Evolutionary conservation across 148 eudicot species (phyloP), one percentile per base, ranked within the genome.

Genomic region (Arbutus unedo): DNA sequence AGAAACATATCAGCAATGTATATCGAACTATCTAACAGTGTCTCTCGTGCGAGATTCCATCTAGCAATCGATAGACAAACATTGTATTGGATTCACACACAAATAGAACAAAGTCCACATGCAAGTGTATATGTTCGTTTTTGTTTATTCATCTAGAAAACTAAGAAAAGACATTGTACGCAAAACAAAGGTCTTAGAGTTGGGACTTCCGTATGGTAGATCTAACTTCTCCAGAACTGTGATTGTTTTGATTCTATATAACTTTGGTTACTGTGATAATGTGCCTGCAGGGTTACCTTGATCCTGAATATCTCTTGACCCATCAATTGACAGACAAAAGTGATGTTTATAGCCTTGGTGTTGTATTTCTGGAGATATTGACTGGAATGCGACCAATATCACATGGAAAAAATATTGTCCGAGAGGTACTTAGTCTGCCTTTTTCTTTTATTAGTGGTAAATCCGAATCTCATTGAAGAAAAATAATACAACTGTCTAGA

Each of bases 311-410:
- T 83, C 86, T 91, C 84, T 86, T 94, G 89, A 94, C 96, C 78
- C 93, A 89, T 83, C 91, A 91, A 82, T 78, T 94, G 78, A 91
- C 98, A 2, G 98, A 93, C 82, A 94, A 93, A 84, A 94, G 98
- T 43, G 98, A 94, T 64, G 95, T 94, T 47, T 94, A 94, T 82
- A 92, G 98, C 89, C 90, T 94, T 48, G 96, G 98, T 45, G 90
- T 94, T 55, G 98, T 94, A 60, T 90, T 93, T 86, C 87, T 94
- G 81, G 98, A 94, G 89, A 90, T 94, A 83, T 87, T 94, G 76
- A 94, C 96, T 38, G 93, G 94, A 41, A 86, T 87, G 88, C 91
- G 87, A 45, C 96, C 98, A 59, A 94, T 93, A 86, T 87, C 92
- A 41, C 89, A 88, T 74, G 98, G 96, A 50, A 91, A 91, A 87